Evolutionary conservation across 2,329 filamentous ascomycete species (phyloP), one percentile per base, ranked within the genome.

Genomic region (Epichloe uncinata): DNA sequence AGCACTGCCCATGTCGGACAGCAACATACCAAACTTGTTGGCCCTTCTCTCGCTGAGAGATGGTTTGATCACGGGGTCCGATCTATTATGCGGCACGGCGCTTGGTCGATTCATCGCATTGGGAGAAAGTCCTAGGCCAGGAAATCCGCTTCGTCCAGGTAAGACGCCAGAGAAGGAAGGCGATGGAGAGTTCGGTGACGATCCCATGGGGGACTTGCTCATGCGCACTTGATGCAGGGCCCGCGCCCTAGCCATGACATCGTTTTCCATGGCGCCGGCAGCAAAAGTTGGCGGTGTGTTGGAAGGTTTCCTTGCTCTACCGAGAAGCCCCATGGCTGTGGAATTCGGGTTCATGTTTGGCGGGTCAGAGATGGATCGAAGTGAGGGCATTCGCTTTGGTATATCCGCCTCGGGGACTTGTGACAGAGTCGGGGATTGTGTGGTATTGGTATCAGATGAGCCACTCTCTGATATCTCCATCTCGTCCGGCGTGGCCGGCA

Each of bases 261-360:
- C 66, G 54, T 66, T 68, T 48, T 68, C 63, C 55, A 69, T 62
- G 18, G 61, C 60, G 44, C 60, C 41, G 18, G 42, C 58, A 38
- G 58, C 60, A 49, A 68, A 63, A 47, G 63, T 64, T 20, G 67
- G 63, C 4, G 70, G 61, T 11, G 68, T 61, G 13, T 68, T 67
- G 18, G 68, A 62, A 3, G 78, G 79, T 45, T 77, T 72, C 52
- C 80, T 71, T 5, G 77, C 79, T 56, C 69, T 78, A 64, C 83
- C 88, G 60, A 95, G 71, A 51, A 86, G 78, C 40, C 88, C 88
- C 4, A 90, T 72, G 40, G 87, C 82, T 30, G 85, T 93, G n/a
- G 89, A 95, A n/a, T 82, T 89, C 6, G 84, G 70, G 50, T 79
- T 87, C 80, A 95, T 89, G 49, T 69, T 71, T 55, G 73, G 69